Base-by-base conservation (phyloP, 1,284 basidiomycete species). In the Tylopilus sp. region DNA sequence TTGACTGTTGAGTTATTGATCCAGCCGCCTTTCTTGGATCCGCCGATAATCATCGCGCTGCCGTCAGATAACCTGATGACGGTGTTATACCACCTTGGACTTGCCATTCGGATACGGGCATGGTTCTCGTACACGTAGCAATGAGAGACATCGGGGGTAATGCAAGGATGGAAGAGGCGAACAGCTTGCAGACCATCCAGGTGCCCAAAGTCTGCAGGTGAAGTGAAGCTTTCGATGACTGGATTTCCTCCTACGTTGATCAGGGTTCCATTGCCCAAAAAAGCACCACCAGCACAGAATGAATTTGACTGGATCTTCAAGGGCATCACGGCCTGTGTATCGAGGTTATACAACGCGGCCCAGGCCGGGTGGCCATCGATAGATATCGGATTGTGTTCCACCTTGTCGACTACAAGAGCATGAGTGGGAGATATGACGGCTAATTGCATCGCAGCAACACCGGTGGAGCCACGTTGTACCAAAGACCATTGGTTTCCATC, bases 271-370 rank as follows among this genome's bases (percentile, higher is more conserved):
- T 90, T 89, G 37, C 83, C 69, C 31, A 90, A 70, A 69, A 90
- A 92, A 4, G 82, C 76, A 17, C 92, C 91, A 25, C 88, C 88
- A 7, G 91, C 91, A 66, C 91, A 94, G 73, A 93, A 94, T n/a
- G 88, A 92, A 67, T 94, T 92, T 0, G 88, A 90, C 60, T 81
- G 70, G 68, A 91, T 77, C 35, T 76, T 66, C 24, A 94, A 74
- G 36, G 90, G 82, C 35, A 75, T 80, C 49, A 90, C 75, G 3
- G 77, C 75, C 58, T 86, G 77, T 3, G 82, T 83, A 28, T 82
- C 67, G 52, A 91, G 72, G 67, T 91, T 82, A 69, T 85, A 92
- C 20, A 91, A 66, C 2, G 84, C 82, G 1, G 79, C 87, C 90
- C 90, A 93, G 5, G 90, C 89, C 15, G 88, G 85, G 61, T 88